Evolutionary conservation across 2,329 filamentous ascomycete genomes (phyloP).

Genomic region (Emergomyces pasteurianus): DNA sequence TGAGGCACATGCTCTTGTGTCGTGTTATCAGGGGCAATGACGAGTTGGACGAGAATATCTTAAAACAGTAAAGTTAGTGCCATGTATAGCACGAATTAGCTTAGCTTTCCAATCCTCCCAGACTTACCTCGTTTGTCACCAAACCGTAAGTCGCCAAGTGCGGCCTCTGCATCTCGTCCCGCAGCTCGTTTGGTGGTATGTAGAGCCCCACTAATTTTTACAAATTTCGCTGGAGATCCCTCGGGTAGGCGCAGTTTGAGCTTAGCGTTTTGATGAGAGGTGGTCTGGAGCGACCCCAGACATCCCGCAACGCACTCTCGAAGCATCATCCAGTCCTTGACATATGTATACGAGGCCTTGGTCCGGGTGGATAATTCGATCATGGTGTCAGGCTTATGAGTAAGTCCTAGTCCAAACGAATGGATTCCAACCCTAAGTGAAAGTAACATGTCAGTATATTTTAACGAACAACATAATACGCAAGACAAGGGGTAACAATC

Average conservation of each 20-base stretch:
- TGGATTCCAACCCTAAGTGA: slow-evolving; percentile 69
- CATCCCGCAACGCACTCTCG: slow-evolving; percentile 92
- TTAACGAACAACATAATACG: neutral
- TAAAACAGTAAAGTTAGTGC: slow-evolving; percentile 18
- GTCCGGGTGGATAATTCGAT: slow-evolving; percentile 91
- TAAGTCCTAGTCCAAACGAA: slow-evolving; percentile 90
- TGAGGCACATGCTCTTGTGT: slow-evolving; percentile 76
- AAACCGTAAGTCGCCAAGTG: slow-evolving; percentile 82
- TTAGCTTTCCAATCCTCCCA: neutral
- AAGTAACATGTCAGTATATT: slow-evolving; percentile 15
- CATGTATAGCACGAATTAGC: neutral
- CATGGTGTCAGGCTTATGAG: slow-evolving; percentile 97
- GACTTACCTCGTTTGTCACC: slow-evolving; percentile 65
- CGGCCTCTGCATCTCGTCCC: slow-evolving; percentile 85
- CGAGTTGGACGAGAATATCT: slow-evolving; percentile 87
- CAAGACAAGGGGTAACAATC: neutral
- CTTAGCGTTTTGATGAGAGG: slow-evolving; percentile 97
- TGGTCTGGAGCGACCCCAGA: slow-evolving; percentile 78
- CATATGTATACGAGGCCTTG: slow-evolving; percentile 94
- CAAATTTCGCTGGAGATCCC: slow-evolving; percentile 93
- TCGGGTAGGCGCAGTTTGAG: slow-evolving; percentile 88
- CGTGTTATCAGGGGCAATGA: slow-evolving; percentile 76
- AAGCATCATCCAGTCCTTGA: slow-evolving; percentile 99
- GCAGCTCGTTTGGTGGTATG: slow-evolving; percentile 95
- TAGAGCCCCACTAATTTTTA: slow-evolving; percentile 93